Base-by-base conservation (phyloP, 2,329 filamentous ascomycete genomes). In the Colletotrichum spinosum region DNA sequence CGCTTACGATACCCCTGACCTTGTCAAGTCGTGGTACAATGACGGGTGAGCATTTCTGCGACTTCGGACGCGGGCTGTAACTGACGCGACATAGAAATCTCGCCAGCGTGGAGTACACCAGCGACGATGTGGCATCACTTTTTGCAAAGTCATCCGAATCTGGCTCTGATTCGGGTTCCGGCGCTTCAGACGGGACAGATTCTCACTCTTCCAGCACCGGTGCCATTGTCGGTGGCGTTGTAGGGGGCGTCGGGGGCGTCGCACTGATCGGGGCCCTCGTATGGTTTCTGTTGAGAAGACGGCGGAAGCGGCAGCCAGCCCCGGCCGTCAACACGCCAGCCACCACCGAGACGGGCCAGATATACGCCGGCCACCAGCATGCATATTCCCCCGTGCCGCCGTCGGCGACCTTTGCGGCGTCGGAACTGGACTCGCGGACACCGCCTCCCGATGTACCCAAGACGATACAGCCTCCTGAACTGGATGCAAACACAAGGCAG, bases 191-290 rank as follows among this genome's bases (percentile, higher is more conserved):
- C 34, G 50, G 59, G 25, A 34, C 59, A 8, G 35, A 15, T 11
- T 60, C 60, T 11, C 37, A 48, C 34, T 59, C 60, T 2, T 71
- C 74, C 7, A 74, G 75, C 55, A 71, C 78, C 10, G 83, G 80
- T 6, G 76, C 81, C 13, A 84, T 85, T 48, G 81, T 74, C 8
- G 83, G 83, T 10, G 82, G 82, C 34, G 75, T 77, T 3, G 79
- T 84, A 9, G 82, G 81, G n/a, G 83, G 83, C 11, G 76, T 83
- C 4, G 78, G 71, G 0, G 76, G 70, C 12, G 68, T 84, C 17
- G 78, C 72, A 3, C 70, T 84, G n/a, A 72, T 84, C 49, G 76
- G 74, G 17, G 67, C 77, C 7, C 77, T 70, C 9, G 72, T 74
- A 42, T 83, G 80, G 70, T 78, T 82, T 68, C 69, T 83, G 17